phyloP scores from a whole-genome alignment of 768 basidiomycete species.

The Leccinum truebloodii region DNA sequence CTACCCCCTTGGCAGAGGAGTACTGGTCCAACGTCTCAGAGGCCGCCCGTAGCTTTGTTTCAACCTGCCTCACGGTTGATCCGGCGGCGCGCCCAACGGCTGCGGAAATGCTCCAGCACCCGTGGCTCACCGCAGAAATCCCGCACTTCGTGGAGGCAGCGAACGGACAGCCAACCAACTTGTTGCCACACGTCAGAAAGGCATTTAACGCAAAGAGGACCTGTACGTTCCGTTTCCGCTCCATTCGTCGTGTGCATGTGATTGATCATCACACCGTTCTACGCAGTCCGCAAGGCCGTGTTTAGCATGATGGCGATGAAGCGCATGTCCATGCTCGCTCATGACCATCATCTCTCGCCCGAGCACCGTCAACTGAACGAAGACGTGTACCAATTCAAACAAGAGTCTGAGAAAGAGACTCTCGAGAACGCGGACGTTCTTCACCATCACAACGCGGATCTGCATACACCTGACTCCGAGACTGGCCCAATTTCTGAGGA shows the following conservation, averaged over 20 bases:
- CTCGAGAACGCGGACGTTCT: constrained; percentile 45
- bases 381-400: constrained; percentile 69
- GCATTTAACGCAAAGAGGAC: constrained; percentile 86
- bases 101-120: constrained; percentile 67
- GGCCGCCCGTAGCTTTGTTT: constrained; percentile 83
- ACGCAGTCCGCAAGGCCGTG: constrained; percentile 83
- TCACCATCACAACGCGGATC: constrained; percentile 46
- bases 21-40: constrained; percentile 87
- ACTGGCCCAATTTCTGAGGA: not conserved
- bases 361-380: constrained; percentile 53
- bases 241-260: not conserved
- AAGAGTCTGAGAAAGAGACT: constrained; percentile 67
- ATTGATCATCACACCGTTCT: constrained; percentile 6
- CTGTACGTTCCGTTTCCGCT: constrained; percentile 50
- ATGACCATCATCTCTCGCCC: constrained; percentile 35
- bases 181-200: constrained; percentile 88
- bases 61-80: constrained; percentile 81
- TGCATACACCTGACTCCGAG: not conserved
- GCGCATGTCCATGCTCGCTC: constrained; percentile 63
- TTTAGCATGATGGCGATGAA: constrained; percentile 84
- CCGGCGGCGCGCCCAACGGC: constrained; percentile 81
- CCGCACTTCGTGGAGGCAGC: constrained; percentile 67
- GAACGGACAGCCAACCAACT: constrained; percentile 64
- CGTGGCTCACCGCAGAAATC: constrained; percentile 59
- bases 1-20: constrained; percentile 48